phyloP scores from a whole-genome alignment of 2,329 filamentous ascomycete species.

The Venturia aucupariae region DNA sequence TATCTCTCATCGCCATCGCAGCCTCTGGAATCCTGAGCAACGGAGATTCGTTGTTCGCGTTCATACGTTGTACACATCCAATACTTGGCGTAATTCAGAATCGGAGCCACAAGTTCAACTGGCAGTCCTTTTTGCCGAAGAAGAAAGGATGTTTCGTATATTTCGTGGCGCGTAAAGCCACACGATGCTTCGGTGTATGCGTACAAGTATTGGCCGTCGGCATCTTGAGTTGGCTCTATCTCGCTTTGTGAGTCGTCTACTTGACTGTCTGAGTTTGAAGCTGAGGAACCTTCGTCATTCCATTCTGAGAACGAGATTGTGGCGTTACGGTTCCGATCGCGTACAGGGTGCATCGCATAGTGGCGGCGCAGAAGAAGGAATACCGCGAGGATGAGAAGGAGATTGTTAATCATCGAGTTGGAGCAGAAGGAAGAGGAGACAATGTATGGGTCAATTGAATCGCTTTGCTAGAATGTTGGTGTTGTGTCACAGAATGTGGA shows the following conservation, averaged over 20 bases:
- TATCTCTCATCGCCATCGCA: neutral
- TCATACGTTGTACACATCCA: neutral
- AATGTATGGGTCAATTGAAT: neutral
- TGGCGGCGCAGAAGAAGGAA: neutral
- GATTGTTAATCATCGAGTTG: neutral
- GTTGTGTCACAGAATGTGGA: neutral
- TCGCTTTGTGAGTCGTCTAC: neutral
- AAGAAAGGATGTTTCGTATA: conserved; percentile 8
- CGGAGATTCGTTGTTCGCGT: neutral
- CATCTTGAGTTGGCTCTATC: neutral
- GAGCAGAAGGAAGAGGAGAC: neutral
- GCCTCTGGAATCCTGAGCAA: neutral
- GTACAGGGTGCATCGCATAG: neutral
- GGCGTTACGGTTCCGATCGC: neutral
- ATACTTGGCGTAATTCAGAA: conserved; percentile 6
- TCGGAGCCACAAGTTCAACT: conserved; percentile 1
- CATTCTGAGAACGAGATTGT: neutral
- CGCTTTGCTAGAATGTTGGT: neutral
- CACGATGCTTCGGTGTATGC: neutral
- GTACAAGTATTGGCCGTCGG: neutral
- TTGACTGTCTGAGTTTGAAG: neutral
- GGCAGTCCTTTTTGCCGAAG: conserved; percentile 8
- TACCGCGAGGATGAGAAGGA: neutral
- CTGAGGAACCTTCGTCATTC: neutral
- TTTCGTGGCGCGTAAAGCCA: neutral